These are phyloP conservation scores for Paxillus rubicundulus DNA, from an alignment of 768 basidiomycete genomes.

Conservation along the genomic window DNA sequence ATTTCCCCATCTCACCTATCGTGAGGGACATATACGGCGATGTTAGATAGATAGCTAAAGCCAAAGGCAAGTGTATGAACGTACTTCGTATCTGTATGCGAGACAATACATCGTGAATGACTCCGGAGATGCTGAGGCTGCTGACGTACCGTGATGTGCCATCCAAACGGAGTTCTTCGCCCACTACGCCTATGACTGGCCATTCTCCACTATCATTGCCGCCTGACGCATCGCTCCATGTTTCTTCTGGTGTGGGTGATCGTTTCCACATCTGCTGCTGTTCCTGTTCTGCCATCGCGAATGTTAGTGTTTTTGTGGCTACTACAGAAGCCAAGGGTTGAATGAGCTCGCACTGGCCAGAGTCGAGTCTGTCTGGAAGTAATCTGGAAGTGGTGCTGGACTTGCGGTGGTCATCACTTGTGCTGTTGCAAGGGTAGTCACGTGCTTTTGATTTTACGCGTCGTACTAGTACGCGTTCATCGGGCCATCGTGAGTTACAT, in stretches of 20 bases:
- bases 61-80: not conserved
- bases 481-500: not conserved
- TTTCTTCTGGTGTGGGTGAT: slow-evolving; percentile 30
- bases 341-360: not conserved
- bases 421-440: slow-evolving; percentile 8
- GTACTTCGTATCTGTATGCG: slow-evolving; percentile 31
- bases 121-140: not conserved
- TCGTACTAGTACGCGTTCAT: slow-evolving; percentile 7
- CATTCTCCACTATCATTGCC: slow-evolving; percentile 31
- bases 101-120: slow-evolving; percentile 2
- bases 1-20: slow-evolving; percentile 51
- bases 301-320: no score
- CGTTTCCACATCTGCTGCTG: slow-evolving; percentile 22
- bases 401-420: no score
- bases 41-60: not conserved
- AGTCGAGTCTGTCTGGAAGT: no score
- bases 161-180: slow-evolving; percentile 31
- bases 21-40: not conserved
- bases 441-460: slow-evolving; percentile 20
- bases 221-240: slow-evolving; percentile 32
- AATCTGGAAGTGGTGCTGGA: no score
- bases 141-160: slow-evolving; percentile 24
- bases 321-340: no score
- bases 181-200: slow-evolving; percentile 29
- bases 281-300: not conserved